Evolutionary conservation across 345 rosid species (phyloP).

Genomic region (Hibiscus tridactylites): DNA sequence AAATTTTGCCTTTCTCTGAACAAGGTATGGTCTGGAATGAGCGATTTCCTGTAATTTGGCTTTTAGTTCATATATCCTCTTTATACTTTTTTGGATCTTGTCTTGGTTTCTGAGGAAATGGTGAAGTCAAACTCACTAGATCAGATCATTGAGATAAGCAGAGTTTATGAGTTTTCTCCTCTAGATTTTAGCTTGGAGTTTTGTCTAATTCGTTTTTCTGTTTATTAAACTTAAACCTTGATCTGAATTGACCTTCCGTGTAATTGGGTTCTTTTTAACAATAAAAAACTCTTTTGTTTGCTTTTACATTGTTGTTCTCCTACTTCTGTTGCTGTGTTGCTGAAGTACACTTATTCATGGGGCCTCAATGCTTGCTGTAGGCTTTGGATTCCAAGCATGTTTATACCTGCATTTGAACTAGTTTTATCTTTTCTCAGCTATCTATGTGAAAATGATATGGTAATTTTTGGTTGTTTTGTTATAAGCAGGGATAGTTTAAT

Average conservation of each 20-base stretch:
- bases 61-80: conserved; percentile 1
- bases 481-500: conserved; percentile 2
- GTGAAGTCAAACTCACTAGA: conserved; percentile 12
- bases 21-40: conserved; percentile 26
- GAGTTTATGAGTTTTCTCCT: neutral
- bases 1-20: conserved; percentile 12
- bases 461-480: neutral
- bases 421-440: neutral
- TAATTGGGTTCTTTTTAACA: neutral
- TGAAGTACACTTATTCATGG: neutral
- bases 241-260: neutral
- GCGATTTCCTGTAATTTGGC: conserved; percentile 6
- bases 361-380: neutral
- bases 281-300: neutral
- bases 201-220: neutral
- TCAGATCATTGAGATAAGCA: conserved; percentile 6
- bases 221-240: neutral
- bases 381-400: neutral
- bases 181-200: neutral
- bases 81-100: conserved; percentile 22
- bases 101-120: conserved; percentile 11
- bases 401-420: neutral
- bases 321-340: neutral
- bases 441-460: neutral
- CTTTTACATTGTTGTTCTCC: neutral